Conservation (phyloP, 2,329 filamentous ascomycete species). For the Diaporthe capsici region DNA sequence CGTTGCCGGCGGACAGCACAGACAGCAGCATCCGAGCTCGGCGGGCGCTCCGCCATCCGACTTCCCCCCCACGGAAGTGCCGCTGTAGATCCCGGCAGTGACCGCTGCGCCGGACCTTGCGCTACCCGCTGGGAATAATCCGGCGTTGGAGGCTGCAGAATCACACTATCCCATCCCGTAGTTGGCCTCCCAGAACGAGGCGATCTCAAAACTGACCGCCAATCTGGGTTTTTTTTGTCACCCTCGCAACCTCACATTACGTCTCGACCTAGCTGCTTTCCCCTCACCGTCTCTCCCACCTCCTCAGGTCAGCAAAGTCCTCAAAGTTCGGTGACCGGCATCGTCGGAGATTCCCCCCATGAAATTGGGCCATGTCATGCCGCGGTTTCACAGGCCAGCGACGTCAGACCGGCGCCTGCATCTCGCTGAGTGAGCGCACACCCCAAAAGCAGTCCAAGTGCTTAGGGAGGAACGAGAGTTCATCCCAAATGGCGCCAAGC, state of each 20-base stretch:
- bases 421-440: conserved; percentile 23
- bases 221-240: conserved; percentile 24
- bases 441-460: not conserved
- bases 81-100: conserved; percentile 27
- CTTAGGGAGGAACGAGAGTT: conserved; percentile 20
- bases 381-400: conserved; percentile 15
- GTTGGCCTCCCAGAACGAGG: not conserved
- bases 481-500: conserved; percentile 10
- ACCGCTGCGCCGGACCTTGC: conserved; percentile 12
- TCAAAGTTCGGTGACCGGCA: conserved; percentile 9
- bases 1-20: conserved; percentile 4
- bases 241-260: conserved; percentile 1
- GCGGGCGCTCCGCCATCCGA: conserved; percentile 7
- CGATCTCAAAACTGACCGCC: conserved; percentile 29
- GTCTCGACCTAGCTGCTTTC: not conserved
- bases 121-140: conserved; percentile 27
- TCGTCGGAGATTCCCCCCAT: not conserved
- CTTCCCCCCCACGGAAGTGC: conserved; percentile 17
- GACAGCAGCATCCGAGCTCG: conserved; percentile 6
- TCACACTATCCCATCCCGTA: not conserved
- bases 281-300: conserved; percentile 1
- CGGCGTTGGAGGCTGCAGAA: conserved; percentile 5
- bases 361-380: not conserved
- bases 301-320: not conserved
- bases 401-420: conserved; percentile 29